Evolutionary conservation across 2,329 filamentous ascomycete species (phyloP).

Genomic region (Pseudopyricularia javanii): DNA sequence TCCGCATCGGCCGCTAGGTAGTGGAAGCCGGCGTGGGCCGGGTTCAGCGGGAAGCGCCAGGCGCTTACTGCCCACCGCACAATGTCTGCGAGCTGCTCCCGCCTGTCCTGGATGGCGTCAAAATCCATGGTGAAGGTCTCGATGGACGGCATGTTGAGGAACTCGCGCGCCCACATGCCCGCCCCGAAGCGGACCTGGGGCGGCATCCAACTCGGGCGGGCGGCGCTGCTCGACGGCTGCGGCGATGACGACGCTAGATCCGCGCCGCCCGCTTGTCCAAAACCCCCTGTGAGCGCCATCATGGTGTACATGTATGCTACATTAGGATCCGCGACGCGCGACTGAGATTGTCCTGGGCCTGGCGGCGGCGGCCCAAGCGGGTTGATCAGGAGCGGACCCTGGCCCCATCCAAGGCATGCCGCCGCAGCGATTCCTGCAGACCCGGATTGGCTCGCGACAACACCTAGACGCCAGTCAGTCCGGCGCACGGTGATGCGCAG

Average conservation of each 20-base stretch:
- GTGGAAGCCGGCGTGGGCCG: background rate
- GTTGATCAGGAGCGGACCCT: background rate
- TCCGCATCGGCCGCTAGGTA: background rate
- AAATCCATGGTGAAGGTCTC: slow-evolving; percentile 3
- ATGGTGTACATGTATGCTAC: background rate
- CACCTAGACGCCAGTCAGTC: background rate
- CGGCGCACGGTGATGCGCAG: background rate
- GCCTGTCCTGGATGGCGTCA: background rate
- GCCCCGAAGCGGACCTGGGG: background rate
- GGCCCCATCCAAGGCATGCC: background rate
- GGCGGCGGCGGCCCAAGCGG: background rate
- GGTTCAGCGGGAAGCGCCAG: slow-evolving; percentile 1
- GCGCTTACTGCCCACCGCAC: background rate
- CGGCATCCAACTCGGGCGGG: background rate
- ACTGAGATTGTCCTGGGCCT: background rate
- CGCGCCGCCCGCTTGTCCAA: background rate
- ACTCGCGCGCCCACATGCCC: background rate
- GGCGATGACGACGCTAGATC: background rate
- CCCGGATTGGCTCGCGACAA: background rate
- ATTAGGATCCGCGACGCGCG: background rate
- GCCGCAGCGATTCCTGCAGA: background rate
- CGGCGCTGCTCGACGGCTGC: background rate
- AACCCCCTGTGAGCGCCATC: background rate
- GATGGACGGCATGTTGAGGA: background rate
- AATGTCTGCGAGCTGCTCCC: background rate